phyloP scores from a whole-genome alignment of 208 protist genomes.

The Angomonas deanei region DNA sequence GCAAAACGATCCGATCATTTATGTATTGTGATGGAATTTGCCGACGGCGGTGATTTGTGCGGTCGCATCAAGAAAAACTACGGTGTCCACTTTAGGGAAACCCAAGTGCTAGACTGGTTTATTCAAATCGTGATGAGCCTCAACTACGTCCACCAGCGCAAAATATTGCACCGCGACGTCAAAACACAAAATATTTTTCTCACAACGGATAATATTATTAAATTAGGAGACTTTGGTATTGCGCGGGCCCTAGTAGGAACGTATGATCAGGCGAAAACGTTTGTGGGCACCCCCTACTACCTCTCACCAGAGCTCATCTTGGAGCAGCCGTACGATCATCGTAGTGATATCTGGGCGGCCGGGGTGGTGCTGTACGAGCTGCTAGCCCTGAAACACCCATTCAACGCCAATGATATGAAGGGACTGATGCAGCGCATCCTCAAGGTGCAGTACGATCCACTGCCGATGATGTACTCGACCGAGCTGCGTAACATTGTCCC shows the following conservation, averaged over 20 bases:
- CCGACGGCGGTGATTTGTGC: conserved; percentile 84
- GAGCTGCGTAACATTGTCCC: conserved; percentile 75
- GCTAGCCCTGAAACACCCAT: conserved; percentile 82
- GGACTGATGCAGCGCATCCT: conserved; percentile 89
- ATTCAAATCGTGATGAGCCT: conserved; percentile 89
- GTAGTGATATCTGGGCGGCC: conserved; percentile 93
- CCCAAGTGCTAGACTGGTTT: conserved; percentile 85
- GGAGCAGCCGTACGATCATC: conserved; percentile 90
- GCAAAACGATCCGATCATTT: conserved; percentile 79
- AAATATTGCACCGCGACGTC: conserved; percentile 91
- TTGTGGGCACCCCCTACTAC: conserved; percentile 94
- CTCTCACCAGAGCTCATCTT: conserved; percentile 91
- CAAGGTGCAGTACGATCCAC: conserved; percentile 75
- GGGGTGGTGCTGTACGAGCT: conserved; percentile 90
- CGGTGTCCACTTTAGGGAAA: conserved; percentile 73
- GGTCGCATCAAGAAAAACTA: conserved; percentile 74
- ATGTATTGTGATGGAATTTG: conserved; percentile 93
- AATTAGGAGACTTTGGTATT: conserved; percentile 95
- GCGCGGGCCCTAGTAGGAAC: conserved; percentile 79
- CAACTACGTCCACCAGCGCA: conserved; percentile 88
- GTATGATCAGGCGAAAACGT: conserved; percentile 91
- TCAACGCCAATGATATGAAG: conserved; percentile 85
- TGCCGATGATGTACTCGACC: conserved; percentile 61
- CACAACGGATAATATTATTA: conserved; percentile 81
- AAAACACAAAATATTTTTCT: conserved; percentile 94